Conservation (phyloP, 2,329 filamentous ascomycete genomes). For the Plenodomus biglobosus region DNA sequence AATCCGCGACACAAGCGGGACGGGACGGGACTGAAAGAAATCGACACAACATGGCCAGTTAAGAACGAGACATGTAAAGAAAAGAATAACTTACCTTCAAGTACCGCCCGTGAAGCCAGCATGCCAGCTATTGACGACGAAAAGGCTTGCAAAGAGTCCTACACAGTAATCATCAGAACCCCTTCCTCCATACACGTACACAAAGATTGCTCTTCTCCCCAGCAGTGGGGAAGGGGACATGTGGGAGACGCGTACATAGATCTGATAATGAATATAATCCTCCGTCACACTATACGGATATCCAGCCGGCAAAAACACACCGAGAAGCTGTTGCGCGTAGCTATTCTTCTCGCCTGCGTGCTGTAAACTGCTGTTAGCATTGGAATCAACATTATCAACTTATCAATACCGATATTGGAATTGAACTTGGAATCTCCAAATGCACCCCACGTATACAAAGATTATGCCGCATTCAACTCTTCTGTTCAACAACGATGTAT, state of each 20-base stretch:
- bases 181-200: not conserved
- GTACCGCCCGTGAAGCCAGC: constrained; percentile 77
- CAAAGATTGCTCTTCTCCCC: too few relatives aligned
- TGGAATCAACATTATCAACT: not conserved
- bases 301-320: constrained; percentile 83
- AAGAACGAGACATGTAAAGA: too few relatives aligned
- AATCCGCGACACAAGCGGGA: too few relatives aligned
- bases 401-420: too few relatives aligned
- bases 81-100: constrained; percentile 59
- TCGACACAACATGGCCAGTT: too few relatives aligned
- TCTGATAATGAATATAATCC: constrained; percentile 79
- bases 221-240: too few relatives aligned
- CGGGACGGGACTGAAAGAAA: too few relatives aligned
- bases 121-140: constrained; percentile 79
- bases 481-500: too few relatives aligned
- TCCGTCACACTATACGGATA: constrained; percentile 82
- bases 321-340: constrained; percentile 52
- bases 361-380: too few relatives aligned
- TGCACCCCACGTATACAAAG: too few relatives aligned
- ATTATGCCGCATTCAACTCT: too few relatives aligned
- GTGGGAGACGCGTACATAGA: constrained; percentile 55
- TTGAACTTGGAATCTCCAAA: too few relatives aligned
- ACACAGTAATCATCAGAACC: constrained; percentile 27
- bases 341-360: not conserved
- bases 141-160: constrained; percentile 79